Percentiles rank a stretch among this genome's conserved stretches.
These are phyloP conservation scores for Pezicula neosporulosa DNA, from an alignment of 2,329 filamentous ascomycete species.

Conservation along the genomic window DNA sequence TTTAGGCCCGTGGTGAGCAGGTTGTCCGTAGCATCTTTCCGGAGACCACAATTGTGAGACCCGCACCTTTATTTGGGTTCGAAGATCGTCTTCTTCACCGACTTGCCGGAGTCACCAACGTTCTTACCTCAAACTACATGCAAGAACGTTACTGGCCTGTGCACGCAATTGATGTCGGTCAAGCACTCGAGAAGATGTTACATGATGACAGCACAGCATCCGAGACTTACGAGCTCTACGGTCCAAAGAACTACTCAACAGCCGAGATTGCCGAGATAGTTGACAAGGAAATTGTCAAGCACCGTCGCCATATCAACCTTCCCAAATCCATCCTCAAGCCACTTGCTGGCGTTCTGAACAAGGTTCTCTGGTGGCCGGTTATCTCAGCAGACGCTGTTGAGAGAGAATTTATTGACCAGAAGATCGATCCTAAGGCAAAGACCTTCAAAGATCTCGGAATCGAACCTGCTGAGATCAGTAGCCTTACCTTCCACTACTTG, in stretches of 20 bases:
- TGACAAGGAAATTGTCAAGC: constrained; percentile 88
- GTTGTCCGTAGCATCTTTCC: constrained; percentile 87
- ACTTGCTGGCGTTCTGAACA: constrained; percentile 71
- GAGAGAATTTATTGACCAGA: constrained; percentile 88
- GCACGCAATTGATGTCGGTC: constrained; percentile 87
- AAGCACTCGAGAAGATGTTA: constrained; percentile 84
- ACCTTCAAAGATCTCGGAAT: constrained; percentile 94
- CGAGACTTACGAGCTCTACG: constrained; percentile 92
- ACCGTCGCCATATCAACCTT: constrained; percentile 85
- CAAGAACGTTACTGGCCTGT: constrained; percentile 87
- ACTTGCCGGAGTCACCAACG: constrained; percentile 74
- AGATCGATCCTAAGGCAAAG: constrained; percentile 86
- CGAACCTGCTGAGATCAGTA: constrained; percentile 79
- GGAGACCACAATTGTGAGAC: constrained; percentile 94
- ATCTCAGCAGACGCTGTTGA: constrained; percentile 83
- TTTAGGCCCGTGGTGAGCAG: constrained; percentile 69
- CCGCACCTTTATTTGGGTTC: constrained; percentile 89
- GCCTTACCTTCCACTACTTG: constrained; percentile 90
- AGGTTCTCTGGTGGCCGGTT: constrained; percentile 83
- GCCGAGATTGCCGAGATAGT: constrained; percentile 83
- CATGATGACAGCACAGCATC: constrained; percentile 87
- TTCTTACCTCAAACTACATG: constrained; percentile 92
- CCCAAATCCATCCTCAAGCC: constrained; percentile 80
- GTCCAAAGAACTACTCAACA: constrained; percentile 88
- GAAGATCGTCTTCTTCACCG: constrained; percentile 89